Conservation (phyloP, 352 stramenopile genomes). For the Pythium rishiriense region DNA sequence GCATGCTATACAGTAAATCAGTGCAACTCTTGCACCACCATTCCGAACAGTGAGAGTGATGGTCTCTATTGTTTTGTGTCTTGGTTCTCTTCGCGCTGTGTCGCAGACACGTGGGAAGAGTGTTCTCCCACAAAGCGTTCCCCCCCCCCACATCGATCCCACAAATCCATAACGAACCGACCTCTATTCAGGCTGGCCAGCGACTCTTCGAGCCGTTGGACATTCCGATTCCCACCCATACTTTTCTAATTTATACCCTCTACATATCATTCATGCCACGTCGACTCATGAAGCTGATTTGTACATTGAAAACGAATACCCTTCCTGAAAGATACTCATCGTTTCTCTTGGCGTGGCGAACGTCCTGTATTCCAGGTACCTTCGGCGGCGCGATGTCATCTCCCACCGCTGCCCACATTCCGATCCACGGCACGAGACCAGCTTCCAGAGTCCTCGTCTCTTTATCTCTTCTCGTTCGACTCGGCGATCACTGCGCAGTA, state of each 20-base stretch:
- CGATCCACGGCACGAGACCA: no score
- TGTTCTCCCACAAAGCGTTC: no score
- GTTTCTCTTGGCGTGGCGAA: neutral
- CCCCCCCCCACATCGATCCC: no score
- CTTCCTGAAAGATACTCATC: neutral
- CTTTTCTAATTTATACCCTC: neutral
- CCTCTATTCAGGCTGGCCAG: constrained; percentile 14
- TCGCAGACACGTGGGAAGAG: no score
- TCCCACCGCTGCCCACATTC: no score
- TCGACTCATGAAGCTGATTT: neutral
- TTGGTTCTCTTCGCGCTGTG: no score
- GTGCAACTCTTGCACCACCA: neutral
- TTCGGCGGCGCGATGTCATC: neutral
- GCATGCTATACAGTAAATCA: no score
- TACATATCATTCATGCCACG: neutral
- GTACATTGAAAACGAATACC: neutral
- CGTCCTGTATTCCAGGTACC: neutral
- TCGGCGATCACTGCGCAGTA: no score
- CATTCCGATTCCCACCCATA: constrained; percentile 4
- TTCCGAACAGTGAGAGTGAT: constrained; percentile 10
- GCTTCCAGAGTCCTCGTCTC: no score
- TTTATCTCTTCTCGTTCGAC: no score
- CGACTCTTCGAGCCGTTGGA: constrained; percentile 7
- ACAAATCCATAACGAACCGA: no score
- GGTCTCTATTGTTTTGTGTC: constrained; percentile 8